Percentiles rank a stretch among this genome's conserved stretches.
These are phyloP conservation scores for Symmetrospora coprosmae DNA, from an alignment of 768 basidiomycete genomes.

Conservation along the genomic window DNA sequence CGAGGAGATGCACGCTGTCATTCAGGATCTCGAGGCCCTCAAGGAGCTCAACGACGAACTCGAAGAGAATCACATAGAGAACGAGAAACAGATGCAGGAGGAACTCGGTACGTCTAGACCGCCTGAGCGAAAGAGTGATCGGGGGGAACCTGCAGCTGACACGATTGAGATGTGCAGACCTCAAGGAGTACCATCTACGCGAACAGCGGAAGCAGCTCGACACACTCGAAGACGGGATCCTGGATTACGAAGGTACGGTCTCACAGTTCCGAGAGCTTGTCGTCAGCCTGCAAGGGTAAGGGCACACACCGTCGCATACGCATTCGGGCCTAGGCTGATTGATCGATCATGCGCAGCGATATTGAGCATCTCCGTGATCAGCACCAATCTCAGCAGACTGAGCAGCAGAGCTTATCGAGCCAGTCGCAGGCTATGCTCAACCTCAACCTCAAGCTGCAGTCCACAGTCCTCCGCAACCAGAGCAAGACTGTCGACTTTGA, in stretches of 20 bases:
- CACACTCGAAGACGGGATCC: slow-evolving; percentile 58
- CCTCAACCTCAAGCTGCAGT: slow-evolving; percentile 84
- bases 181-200: slow-evolving; percentile 54
- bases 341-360: slow-evolving; percentile 78
- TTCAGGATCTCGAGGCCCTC: slow-evolving; percentile 89
- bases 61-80: slow-evolving; percentile 88
- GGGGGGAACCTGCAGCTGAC: too few species aligned
- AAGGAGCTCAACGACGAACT: slow-evolving; percentile 94
- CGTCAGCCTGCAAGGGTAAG: slow-evolving; percentile 60
- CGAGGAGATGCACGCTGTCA: slow-evolving; percentile 88
- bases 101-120: slow-evolving; percentile 56
- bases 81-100: slow-evolving; percentile 75
- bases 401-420: slow-evolving; percentile 65
- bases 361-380: slow-evolving; percentile 68
- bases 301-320: slow-evolving; percentile 23
- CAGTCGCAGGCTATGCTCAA: slow-evolving; percentile 90
- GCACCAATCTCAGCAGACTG: slow-evolving; percentile 67
- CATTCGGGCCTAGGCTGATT: background rate
- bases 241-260: slow-evolving; percentile 78
- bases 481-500: slow-evolving; percentile 80
- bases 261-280: slow-evolving; percentile 86
- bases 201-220: slow-evolving; percentile 55
- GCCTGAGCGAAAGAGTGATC: too few species aligned
- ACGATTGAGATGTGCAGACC: slow-evolving; percentile 22
- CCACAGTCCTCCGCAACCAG: slow-evolving; percentile 77